Evolutionary conservation across 1,284 basidiomycete species (phyloP), one percentile per base, ranked within the genome.

Genomic region (Fomitopsis schrenkii): DNA sequence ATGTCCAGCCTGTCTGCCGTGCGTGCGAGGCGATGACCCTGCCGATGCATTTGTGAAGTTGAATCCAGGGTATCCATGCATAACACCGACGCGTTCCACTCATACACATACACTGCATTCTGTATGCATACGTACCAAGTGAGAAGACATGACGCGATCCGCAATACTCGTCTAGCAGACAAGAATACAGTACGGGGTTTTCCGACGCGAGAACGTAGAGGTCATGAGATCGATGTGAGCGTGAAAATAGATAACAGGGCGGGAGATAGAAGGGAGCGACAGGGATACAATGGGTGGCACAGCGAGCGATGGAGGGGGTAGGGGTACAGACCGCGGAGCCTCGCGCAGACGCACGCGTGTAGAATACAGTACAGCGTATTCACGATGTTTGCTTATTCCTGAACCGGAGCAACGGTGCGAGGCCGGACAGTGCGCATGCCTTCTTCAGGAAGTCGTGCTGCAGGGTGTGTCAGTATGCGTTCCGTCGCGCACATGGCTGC

Each of bases 401-500:
- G 72, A 95, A 90, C 60, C 91, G 82, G 63, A 97, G 75, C 63
- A 97, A 78, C 1, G 94, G 91, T 3, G 95, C 93, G 52, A 97
- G 83, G 4, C 91, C 91, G 1, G 90, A 86, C 17, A 89, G 75
- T 5, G 87, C 83, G 73, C 95, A 97, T 1, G 94, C 83, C 78
- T 94, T 96, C 77, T 85, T 85, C 76, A 97, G 75, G 78, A 97
- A 97, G 17, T 94, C 94, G 72, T 97, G 94, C 94, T 95, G 5
- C 28, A 55, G 38, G 19, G 58, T 38, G 2, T 9, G 28, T 52
- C 19, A 46, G 36, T 2, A 55, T 7, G 15, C 8, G 15, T 30
- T 14, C 35, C 36, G 22, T 22, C 8, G 4, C 17, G 17, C 28
- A 15, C 22, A 36, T 52, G 55, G 48, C 55, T 62, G 19, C 55